Evolutionary conservation across 345 rosid genomes (phyloP).

Genomic region (Salix brachista): DNA sequence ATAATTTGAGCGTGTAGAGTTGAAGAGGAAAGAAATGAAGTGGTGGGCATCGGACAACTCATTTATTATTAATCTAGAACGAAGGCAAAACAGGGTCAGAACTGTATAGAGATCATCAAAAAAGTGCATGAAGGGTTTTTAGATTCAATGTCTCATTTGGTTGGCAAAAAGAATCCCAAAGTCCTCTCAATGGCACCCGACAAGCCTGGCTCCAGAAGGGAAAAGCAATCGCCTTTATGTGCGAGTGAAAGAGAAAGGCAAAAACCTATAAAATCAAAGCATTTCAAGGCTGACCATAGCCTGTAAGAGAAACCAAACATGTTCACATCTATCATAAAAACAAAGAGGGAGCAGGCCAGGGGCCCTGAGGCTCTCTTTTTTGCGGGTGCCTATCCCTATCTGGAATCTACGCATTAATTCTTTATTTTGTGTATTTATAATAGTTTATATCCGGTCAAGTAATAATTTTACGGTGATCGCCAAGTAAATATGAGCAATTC

Average conservation of each 20-base stretch:
- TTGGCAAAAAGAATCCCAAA: constrained; percentile 6
- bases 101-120: background rate
- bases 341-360: background rate
- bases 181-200: background rate
- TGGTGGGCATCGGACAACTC: background rate
- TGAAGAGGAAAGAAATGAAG: background rate
- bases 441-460: no score
- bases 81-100: background rate
- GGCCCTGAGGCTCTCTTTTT: background rate
- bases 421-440: no score
- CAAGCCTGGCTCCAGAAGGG: background rate
- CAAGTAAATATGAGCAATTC: no score
- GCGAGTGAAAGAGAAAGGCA: background rate
- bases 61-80: background rate
- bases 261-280: background rate
- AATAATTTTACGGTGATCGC: no score
- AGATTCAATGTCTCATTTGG: background rate
- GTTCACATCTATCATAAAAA: background rate
- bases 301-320: background rate
- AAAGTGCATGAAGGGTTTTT: background rate
- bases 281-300: background rate
- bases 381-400: background rate
- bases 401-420: background rate
- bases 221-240: background rate
- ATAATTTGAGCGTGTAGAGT: background rate